phyloP scores from a whole-genome alignment of 371 early-diverging fungal species.

The Coemansia sp. region DNA sequence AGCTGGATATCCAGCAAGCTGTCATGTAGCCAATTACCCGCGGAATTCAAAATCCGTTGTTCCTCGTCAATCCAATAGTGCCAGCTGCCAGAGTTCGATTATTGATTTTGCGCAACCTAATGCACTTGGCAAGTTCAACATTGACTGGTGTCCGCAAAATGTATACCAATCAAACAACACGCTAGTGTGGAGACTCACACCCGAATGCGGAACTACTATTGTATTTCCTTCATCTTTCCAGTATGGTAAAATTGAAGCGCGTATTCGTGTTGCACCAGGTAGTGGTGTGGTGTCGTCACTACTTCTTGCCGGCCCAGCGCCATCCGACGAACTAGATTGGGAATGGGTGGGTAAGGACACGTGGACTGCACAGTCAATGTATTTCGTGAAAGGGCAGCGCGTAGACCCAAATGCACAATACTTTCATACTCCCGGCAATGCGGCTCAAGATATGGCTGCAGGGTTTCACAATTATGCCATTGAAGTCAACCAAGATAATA shows the following conservation, averaged over 20 bases:
- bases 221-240: slow-evolving; percentile 30
- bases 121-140: slow-evolving; percentile 28
- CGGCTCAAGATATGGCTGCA: slow-evolving; percentile 25
- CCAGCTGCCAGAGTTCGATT: not conserved
- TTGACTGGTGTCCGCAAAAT: slow-evolving; percentile 48
- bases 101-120: slow-evolving; percentile 37
- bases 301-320: slow-evolving; percentile 40
- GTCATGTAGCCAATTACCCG: too few relatives aligned
- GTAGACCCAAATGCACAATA: slow-evolving; percentile 25
- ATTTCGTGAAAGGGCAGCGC: slow-evolving; percentile 51
- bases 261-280: slow-evolving; percentile 32
- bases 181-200: slow-evolving; percentile 33
- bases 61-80: not conserved
- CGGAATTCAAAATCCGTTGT: too few relatives aligned
- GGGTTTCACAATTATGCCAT: slow-evolving; percentile 49
- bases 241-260: slow-evolving; percentile 43
- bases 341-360: slow-evolving; percentile 52
- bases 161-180: slow-evolving; percentile 16
- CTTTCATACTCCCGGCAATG: slow-evolving; percentile 18
- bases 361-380: slow-evolving; percentile 47
- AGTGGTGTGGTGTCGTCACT: slow-evolving; percentile 38
- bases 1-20: too few relatives aligned
- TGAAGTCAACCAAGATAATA: slow-evolving; percentile 31
- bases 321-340: slow-evolving; percentile 49
- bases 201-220: slow-evolving; percentile 48